A percentile compares a stretch with the other conserved stretches of the same genome.
phyloP scores from a whole-genome alignment of 768 basidiomycete species.

The Suillus clintonianus region DNA sequence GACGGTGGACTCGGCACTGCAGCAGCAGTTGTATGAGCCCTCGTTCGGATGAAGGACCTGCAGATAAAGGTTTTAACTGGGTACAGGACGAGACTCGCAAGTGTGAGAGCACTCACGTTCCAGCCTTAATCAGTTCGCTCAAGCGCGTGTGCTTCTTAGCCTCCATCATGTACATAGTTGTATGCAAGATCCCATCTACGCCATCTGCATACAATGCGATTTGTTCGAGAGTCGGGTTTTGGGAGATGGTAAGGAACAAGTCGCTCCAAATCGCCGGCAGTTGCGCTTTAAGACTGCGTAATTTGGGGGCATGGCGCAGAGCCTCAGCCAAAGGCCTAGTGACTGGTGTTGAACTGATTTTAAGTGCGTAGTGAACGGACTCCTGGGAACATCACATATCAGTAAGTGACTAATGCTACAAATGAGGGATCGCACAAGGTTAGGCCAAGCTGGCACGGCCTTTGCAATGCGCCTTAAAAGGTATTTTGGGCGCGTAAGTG shows the following conservation, averaged over 20 bases:
- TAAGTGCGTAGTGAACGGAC: slow-evolving; percentile 54
- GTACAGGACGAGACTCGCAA: slow-evolving; percentile 8
- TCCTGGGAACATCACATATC: slow-evolving; percentile 39
- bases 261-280: slow-evolving; percentile 63
- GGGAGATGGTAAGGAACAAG: slow-evolving; percentile 48
- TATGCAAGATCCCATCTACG: slow-evolving; percentile 40
- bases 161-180: slow-evolving; percentile 59
- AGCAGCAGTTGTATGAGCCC: slow-evolving; percentile 36
- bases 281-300: slow-evolving; percentile 53
- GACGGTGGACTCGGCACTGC: slow-evolving; percentile 14
- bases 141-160: slow-evolving; percentile 54
- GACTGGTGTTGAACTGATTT: slow-evolving; percentile 44
- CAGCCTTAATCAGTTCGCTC: slow-evolving; percentile 53
- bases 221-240: slow-evolving; percentile 49
- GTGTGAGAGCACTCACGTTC: slow-evolving; percentile 43
- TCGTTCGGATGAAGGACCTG: slow-evolving; percentile 37
- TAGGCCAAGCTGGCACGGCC: slow-evolving; percentile 43
- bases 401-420: slow-evolving; percentile 2
- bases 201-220: slow-evolving; percentile 39
- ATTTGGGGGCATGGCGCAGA: slow-evolving; percentile 39
- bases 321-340: slow-evolving; percentile 36
- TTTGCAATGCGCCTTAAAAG: slow-evolving; percentile 48
- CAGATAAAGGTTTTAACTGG: not conserved
- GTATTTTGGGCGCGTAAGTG: slow-evolving; percentile 45
- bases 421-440: slow-evolving; percentile 46